Evolutionary conservation across 495 filamentous ascomycete species (phyloP).

Genomic region (Aspergillus baeticus): DNA sequence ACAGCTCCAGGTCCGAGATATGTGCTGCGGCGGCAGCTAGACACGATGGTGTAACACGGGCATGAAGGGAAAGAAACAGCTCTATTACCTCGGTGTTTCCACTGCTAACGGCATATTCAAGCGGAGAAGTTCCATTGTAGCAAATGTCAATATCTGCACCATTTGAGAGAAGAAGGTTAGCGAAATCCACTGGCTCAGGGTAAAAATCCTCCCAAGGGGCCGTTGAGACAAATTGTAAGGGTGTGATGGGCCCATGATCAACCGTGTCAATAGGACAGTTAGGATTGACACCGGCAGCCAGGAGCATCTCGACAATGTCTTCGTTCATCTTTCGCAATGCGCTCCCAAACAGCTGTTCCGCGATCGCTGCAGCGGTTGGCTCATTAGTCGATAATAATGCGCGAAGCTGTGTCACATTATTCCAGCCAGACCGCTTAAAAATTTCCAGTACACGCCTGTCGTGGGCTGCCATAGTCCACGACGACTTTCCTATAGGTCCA

Average conservation of each 20-base stretch:
- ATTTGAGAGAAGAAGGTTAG: slow-evolving; percentile 1
- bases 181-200: neutral
- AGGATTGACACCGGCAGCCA: slow-evolving; percentile 3
- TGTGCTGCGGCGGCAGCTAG: neutral
- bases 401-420: neutral
- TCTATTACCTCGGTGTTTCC: neutral
- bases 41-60: slow-evolving; percentile 5
- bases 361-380: slow-evolving; percentile 9
- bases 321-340: neutral
- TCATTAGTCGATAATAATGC: slow-evolving; percentile 4
- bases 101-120: slow-evolving; percentile 6
- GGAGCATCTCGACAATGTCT: slow-evolving; percentile 6
- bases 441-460: slow-evolving; percentile 7
- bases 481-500: neutral
- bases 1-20: neutral
- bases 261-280: slow-evolving; percentile 8
- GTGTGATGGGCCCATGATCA: slow-evolving; percentile 2
- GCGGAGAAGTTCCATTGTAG: neutral
- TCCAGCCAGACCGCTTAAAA: slow-evolving; percentile 8
- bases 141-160: slow-evolving; percentile 6
- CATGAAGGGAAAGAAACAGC: slow-evolving; percentile 1
- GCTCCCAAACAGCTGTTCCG: slow-evolving; percentile 10
- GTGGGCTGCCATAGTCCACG: neutral
- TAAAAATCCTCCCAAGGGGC: neutral
- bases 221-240: slow-evolving; percentile 2